phyloP scores from a whole-genome alignment of 495 filamentous ascomycete genomes.

The Lepraria neglecta region DNA sequence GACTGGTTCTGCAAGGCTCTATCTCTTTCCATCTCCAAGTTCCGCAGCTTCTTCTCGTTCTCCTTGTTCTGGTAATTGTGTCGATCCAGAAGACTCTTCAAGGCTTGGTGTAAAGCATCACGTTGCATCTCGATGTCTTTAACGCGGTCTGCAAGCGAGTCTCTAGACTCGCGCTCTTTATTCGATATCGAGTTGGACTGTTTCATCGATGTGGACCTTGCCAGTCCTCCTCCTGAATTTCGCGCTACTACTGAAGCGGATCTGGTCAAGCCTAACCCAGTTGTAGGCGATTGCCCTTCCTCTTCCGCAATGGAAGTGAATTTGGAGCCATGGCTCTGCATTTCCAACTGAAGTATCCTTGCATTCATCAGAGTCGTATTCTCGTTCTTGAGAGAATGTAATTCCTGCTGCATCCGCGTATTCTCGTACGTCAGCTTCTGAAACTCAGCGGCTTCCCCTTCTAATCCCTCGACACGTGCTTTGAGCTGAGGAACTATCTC shows the following conservation, averaged over 20 bases:
- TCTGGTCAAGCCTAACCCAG: constrained; percentile 47
- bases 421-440: constrained; percentile 68
- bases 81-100: constrained; percentile 80
- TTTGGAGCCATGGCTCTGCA: constrained; percentile 44
- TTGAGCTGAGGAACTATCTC: constrained; percentile 70
- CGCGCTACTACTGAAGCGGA: constrained; percentile 56
- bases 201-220: constrained; percentile 35
- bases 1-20: constrained; percentile 58
- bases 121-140: constrained; percentile 92
- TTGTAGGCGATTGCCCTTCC: constrained; percentile 29
- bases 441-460: constrained; percentile 58
- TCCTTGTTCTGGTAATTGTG: constrained; percentile 76
- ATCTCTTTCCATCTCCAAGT: constrained; percentile 73
- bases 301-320: constrained; percentile 64
- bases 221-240: constrained; percentile 28
- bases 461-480: constrained; percentile 69
- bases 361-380: constrained; percentile 54
- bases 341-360: constrained; percentile 47
- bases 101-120: constrained; percentile 79
- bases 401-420: constrained; percentile 72
- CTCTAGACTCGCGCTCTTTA: constrained; percentile 58
- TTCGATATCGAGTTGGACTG: constrained; percentile 55
- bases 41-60: constrained; percentile 65
- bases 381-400: constrained; percentile 54
- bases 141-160: constrained; percentile 71